Base-by-base conservation (phyloP, 345 rosid species). In the Brassica juncea region DNA sequence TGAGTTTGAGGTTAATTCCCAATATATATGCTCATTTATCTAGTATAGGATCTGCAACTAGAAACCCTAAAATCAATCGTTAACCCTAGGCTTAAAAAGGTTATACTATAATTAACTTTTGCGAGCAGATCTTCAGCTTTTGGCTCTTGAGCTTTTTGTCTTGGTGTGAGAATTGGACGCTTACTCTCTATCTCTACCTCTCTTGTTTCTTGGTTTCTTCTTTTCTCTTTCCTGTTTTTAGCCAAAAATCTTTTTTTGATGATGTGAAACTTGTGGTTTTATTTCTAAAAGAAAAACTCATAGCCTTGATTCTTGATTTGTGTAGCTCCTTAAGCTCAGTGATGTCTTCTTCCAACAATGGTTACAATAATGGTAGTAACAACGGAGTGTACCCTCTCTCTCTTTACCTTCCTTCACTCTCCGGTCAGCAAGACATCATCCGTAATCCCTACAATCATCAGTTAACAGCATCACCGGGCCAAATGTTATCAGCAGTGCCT, bases 361-460 rank as follows among this genome's bases (percentile, higher is more conserved):
- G 55, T 30, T 68, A 61, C 16, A 77, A 77, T 15, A 59, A 37
- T 32, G 71, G 59, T 42, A 66, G 59, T 58, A 66, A 3, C 60
- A 55, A 5, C 54, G 83, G 72, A 74, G 63, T 44, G 16, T 70
- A 70, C 72, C 80, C 79, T 55, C 72, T 80, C 34, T 63, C 80
- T 42, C 68, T 75, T 64, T 80, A 80, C 32, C 83, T 80, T 21
- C 70, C 83, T 64, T 80, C 83, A 54, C 67, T 74, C 52, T 54
- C 79, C 2, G 65, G 63, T n/a, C 72, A 74, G 54, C 71, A 80
- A 35, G 76, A 21, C 23, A 54, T 62, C 67, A 69, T 80, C 44
- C 66, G 57, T 23, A 72, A 74, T 63, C 71, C 75, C 12, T 80
- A 69, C 79, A 74, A 60, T 23, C 66, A 74, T 19, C 71, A 73